Evolutionary conservation across 257 asterid species (phyloP), one percentile per base, ranked within the genome.

Genomic region (Salvia splendens): DNA sequence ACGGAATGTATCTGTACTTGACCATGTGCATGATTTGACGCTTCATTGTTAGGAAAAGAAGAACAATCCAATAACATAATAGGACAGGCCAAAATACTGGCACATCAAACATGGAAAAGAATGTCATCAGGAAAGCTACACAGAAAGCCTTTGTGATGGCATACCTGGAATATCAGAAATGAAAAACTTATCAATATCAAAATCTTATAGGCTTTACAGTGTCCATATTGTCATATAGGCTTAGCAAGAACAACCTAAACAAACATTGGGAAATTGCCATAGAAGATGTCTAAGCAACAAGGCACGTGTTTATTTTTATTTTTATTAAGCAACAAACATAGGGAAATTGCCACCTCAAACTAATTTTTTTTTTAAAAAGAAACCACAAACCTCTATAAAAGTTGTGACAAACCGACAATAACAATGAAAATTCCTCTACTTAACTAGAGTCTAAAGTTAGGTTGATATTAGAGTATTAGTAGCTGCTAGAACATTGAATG

Each of bases 1-100:
- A 87, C 1, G 98, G 98, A 55, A 92, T 68, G 65, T 92, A 92
- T 78, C 64, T 89, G 85, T 89, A 87, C 77, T 92, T 92, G 61
- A 92, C 78, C 98, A 92, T 92, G 81, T 89, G 98, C 74, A 80
- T 63, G 75, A 89, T 85, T 76, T 87, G 98, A 66, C 95, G 87
- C 82, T 85, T 92, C 96, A 92, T 89, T 42, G 98, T 92, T n/a
- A 89, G 95, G 50, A 78, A 83, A 55, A 92, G 85, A 52, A 92
- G 91, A 32, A 89, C 95, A 71, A 89, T 52, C 98, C 98, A 92
- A 82, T 92, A 92, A 78, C 80, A 82, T 74, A 92, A 71, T 63
- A 92, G 67, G 73, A 89, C 84, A 35, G 98, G 98, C 98, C 98
- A 89, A 77, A 89, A 92, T 51, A 87, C 98, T 4, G 98, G 98